Evolutionary conservation across 1,284 basidiomycete species (phyloP).

Genomic region (Rugosomyces carneus): DNA sequence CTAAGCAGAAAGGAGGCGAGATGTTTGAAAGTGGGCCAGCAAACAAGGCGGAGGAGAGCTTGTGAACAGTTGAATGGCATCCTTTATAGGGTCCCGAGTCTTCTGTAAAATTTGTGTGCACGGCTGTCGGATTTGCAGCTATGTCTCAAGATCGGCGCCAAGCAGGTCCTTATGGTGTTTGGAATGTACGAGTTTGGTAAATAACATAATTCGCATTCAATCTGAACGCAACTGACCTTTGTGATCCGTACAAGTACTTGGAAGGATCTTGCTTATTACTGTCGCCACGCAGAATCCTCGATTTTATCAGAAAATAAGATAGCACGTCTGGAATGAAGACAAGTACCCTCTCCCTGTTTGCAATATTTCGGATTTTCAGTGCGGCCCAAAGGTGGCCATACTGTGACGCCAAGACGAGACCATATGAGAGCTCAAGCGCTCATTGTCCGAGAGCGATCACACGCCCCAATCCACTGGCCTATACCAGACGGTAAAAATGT

Average conservation of each 20-base stretch:
- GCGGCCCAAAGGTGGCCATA: neutral
- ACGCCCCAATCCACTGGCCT: neutral
- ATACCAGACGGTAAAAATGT: neutral
- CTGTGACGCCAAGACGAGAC: neutral
- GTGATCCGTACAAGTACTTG: neutral
- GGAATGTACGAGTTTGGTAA: neutral
- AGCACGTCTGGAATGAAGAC: neutral
- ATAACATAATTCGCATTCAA: neutral
- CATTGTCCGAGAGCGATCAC: neutral
- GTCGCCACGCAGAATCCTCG: neutral
- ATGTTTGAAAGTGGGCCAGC: neutral
- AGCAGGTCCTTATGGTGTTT: neutral
- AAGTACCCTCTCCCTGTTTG: neutral
- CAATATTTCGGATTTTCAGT: neutral
- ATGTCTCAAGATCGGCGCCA: neutral
- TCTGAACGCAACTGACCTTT: neutral
- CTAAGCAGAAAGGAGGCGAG: neutral
- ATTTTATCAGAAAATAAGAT: neutral
- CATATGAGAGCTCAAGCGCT: neutral
- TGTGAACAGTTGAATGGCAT: neutral
- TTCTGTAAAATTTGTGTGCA: neutral
- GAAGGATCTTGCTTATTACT: too few relatives aligned
- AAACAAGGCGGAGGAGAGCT: neutral
- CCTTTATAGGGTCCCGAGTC: neutral
- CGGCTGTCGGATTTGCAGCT: slow-evolving; percentile 1